Evolutionary conservation across 768 basidiomycete species (phyloP), one percentile per base, ranked within the genome.

Genomic region (Podaxis sp.): DNA sequence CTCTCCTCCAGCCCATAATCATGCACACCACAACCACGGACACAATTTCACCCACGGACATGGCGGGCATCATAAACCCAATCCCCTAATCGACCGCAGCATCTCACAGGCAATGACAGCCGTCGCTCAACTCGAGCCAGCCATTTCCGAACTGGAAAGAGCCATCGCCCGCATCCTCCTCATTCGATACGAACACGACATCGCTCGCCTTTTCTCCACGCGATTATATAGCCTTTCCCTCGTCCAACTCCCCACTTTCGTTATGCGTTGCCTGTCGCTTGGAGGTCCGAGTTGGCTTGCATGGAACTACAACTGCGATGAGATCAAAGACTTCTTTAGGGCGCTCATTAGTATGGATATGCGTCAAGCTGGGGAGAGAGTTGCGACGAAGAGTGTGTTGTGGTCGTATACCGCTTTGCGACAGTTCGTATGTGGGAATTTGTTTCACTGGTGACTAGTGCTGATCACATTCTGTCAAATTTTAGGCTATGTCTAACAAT

Each of bases 321-420:
- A 87, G 59, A 78, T 91, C 68, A 90, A 88, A 62, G 88, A 90
- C 66, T 89, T 88, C 69, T 85, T 90, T 71, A 78, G 89, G 16
- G 78, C 84, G 0, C 82, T 80, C 50, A 82, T 91, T 62, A 80
- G 80, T 62, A 90, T 91, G 88, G 89, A 91, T 68, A 79, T 91
- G 72, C 80, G 89, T 28, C 87, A 91, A 70, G 86, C 87, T 0
- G 89, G 89, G 16, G 89, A 90, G 65, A 79, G 89, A 32, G 87
- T 90, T 18, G 89, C 89, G 6, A 90, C 89, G 6, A 90, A 89
- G 78, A 88, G 86, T 65, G 86, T 90, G 18, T 72, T 90, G 57
- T 90, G 89, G 89, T 87, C 86, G 0, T 90, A 90, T 71, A 90
- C 89, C 1, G 89, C 87, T 35, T 73, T 90, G 28, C 74, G 89